Base-by-base conservation (phyloP, 371 early-diverging fungal genomes). In the Umbelopsis sp. region DNA sequence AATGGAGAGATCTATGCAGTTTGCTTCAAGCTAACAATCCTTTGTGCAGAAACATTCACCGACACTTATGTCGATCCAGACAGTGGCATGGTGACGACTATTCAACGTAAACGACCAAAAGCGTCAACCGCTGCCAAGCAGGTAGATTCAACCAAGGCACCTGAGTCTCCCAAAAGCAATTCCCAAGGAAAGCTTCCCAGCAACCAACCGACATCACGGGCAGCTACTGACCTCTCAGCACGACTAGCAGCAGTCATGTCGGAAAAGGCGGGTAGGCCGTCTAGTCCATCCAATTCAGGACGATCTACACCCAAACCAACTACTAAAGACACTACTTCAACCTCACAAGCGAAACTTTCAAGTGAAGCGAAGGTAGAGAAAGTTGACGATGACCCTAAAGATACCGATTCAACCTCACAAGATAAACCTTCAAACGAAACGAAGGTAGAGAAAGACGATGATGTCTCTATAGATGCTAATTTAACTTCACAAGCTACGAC, bases 41-140 rank as follows among this genome's bases (percentile, higher is more conserved):
- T 62, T 65, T 63, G 41, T 41, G 66, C 38, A 44, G 65, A 70
- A 63, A 48, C 70, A 44, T 80, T 80, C 44, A 78, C 77, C 18
- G 84, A 84, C 63, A 84, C 84, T 0, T 84, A 72, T 50, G 67
- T 84, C 35, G 84, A 84, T 65, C 84, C 84, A 5, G 79, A 80
- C 50, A 84, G 72, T 50, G 84, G 84, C 18, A 77, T 77, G 73
- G 80, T 84, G 1, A 81, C 84, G 1, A 81, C 80, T 11, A 69
- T 84, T 8, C 75, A 75, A 51, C 70, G 73, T 32, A 64, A 48
- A 51, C 41, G 24, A 41, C 48, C 53, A 9, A 63, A 32, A 63
- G 63, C 22, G 41, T 24, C 63, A 65, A 35, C 68, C 62, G 37
- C 50, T 50, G 18, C 37, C 8, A 14, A 52, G 48, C 48, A 38